Base-by-base conservation (phyloP, 257 asterid species). In the Ligustrum vulgare region DNA sequence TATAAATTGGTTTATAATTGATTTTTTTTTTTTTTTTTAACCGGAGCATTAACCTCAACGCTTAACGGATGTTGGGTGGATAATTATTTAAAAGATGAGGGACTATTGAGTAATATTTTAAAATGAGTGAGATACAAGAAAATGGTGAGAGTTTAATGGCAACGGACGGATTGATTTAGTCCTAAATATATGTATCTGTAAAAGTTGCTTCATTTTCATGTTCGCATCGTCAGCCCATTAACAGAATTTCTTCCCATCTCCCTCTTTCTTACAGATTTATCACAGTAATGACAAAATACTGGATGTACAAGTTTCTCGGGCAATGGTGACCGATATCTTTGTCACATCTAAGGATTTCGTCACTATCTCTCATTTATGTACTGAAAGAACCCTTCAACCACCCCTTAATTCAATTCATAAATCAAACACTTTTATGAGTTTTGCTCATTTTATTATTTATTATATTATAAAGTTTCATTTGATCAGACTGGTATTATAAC, bases 321-420 rank as follows among this genome's bases (percentile, higher is more conserved):
- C 33, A 47, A 43, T 69, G 28, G 78, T 28, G 72, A 49, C 71
- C 32, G 12, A 74, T 76, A 68, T 73, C 34, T 65, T 18, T 25
- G 82, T 73, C 76, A 72, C 76, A 67, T 74, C 69, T 23, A 63
- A 54, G 72, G 79, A 78, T 37, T 39, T 67, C 28, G 31, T 20
- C 33, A 28, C 49, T 54, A 8, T 23, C 67, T 37, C 32, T 43
- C 74, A 28, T 71, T 73, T 71, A 56, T 73, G 56, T 33, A 22
- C 28, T 22, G 66, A 60, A 13, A 6, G 65, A 60, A 73, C 58
- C 77, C 28, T 33, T 6, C 35, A 51, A 34, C 70, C 5, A 58
- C 71, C 23, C 20, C n/a, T 66, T 8, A 4, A 39, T 66, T 23
- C 35, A 49, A n/a, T n/a, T n/a, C n/a, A n/a, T 36, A 2, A 37